Evolutionary conservation across 345 rosid genomes (phyloP), one percentile per base, ranked within the genome.

Genomic region (Salix dunnii): DNA sequence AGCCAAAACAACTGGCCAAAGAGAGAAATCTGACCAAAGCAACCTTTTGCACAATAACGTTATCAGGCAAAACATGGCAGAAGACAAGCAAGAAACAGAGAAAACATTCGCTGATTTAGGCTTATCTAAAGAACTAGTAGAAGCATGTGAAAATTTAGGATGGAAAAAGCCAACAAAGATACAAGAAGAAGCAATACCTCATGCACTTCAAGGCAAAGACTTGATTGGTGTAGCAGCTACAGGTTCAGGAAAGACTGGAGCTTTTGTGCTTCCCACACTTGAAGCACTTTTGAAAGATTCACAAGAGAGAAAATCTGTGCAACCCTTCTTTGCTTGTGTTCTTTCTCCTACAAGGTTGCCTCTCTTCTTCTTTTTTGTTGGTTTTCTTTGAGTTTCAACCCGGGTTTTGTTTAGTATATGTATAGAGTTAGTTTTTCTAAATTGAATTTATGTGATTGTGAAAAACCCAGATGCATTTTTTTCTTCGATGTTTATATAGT

Each of bases 211-310:
- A 86, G 98, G 97, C 89, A 96, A 91, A 79, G 98, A 96, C 83
- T 82, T 96, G 86, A 96, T 93, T 17, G 98, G 96, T 70, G 91
- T 96, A 75, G 99, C 98, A 0, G 97, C 94, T 72, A 96, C 97
- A 0, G 99, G 98, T 76, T 94, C 98, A 9, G 98, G 97, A 48
- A 96, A 92, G 81, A 96, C 98, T 0, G 99, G 97, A 78, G 99
- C 99, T 1, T 96, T 96, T 74, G 99, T 97, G 3, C 86, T 94
- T 66, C 99, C 99, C 5, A 94, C 94, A 68, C 68, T 96, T 36
- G 95, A 92, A 76, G 90, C 96, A 1, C 94, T 93, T 38, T 81
- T 94, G 8, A 89, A 92, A 36, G 79, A 85, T 77, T 89, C 91
- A 25, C 87, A 85, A 67, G 46, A 42, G 14, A 42, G 14, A 42